phyloP scores from a whole-genome alignment of 1,284 basidiomycete genomes.

The Cerioporus squamosus region DNA sequence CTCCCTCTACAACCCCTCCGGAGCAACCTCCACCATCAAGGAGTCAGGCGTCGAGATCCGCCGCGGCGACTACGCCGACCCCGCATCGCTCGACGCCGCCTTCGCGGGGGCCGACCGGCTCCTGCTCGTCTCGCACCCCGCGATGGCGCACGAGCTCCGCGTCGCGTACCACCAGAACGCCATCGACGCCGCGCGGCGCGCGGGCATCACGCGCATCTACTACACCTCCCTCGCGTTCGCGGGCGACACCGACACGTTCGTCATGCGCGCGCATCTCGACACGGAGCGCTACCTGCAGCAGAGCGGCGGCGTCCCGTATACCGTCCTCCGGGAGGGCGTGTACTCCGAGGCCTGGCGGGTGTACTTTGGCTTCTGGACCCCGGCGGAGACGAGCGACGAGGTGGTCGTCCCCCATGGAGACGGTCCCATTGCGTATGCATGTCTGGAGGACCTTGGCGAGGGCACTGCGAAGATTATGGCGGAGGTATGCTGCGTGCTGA shows the following conservation, averaged over 20 bases:
- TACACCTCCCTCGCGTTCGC: conserved; percentile 44
- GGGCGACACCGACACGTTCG: conserved; percentile 34
- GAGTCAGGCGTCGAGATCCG: conserved; percentile 35
- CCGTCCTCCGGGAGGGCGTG: conserved; percentile 43
- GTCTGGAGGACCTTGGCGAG: conserved; percentile 36
- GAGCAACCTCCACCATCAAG: conserved; percentile 25
- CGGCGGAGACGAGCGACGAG: conserved; percentile 24
- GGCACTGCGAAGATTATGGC: conserved; percentile 37
- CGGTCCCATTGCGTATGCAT: conserved; percentile 37
- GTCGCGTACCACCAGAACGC: conserved; percentile 37
- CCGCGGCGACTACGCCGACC: conserved; percentile 37
- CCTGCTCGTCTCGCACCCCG: conserved; percentile 43
- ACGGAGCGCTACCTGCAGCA: conserved; percentile 40
- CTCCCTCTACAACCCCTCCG: conserved; percentile 39
- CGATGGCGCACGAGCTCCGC: conserved; percentile 37
- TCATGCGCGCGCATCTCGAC: conserved; percentile 41
- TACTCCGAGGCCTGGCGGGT: conserved; percentile 42
- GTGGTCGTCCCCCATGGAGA: conserved; percentile 32
- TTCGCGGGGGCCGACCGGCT: conserved; percentile 39
- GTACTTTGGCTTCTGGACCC: conserved; percentile 38
- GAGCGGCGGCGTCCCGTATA: conserved; percentile 38
- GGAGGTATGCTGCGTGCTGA: conserved; percentile 12
- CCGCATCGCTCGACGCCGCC: conserved; percentile 35
- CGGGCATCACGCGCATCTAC: conserved; percentile 38
- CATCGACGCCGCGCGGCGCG: conserved; percentile 41